Conservation (phyloP, 192 early-diverging fungal genomes). For the Rhizophagus sp. region DNA sequence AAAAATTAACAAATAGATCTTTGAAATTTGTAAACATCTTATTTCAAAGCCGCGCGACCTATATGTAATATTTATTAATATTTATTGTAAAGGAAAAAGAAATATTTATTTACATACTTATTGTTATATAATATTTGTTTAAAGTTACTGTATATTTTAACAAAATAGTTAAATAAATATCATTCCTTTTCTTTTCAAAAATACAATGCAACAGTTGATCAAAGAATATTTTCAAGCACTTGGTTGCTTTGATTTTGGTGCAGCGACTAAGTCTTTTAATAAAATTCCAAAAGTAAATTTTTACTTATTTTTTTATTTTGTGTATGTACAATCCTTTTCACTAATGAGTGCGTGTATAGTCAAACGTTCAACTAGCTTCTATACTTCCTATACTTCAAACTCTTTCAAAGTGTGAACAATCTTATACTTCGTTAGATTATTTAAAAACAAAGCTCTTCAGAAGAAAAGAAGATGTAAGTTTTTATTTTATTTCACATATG, state of each 20-base stretch:
- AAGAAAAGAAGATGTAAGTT: slow-evolving; percentile 27
- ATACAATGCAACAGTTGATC: slow-evolving; percentile 20
- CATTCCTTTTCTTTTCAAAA: too few species aligned
- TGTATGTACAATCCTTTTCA: neutral
- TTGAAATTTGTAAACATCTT: too few species aligned
- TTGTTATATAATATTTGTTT: too few species aligned
- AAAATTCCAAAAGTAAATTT: slow-evolving; percentile 23
- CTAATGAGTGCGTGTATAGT: neutral
- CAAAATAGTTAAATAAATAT: too few species aligned
- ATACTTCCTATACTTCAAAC: neutral
- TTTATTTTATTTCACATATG: neutral
- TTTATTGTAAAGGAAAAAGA: too few species aligned
- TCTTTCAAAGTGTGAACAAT: slow-evolving; percentile 9
- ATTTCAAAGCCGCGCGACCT: too few species aligned
- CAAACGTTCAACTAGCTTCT: neutral
- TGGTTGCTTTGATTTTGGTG: slow-evolving; percentile 32
- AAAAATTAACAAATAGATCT: too few species aligned
- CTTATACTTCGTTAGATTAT: slow-evolving; percentile 27
- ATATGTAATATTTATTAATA: too few species aligned
- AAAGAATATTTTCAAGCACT: slow-evolving; percentile 30
- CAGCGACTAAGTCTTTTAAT: slow-evolving; percentile 20
- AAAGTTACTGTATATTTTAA: too few species aligned
- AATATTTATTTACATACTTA: too few species aligned
- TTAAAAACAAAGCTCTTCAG: slow-evolving; percentile 20
- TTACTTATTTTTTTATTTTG: neutral